A percentile compares a stretch with the other conserved stretches of the same genome.
Evolutionary conservation across 2,329 filamentous ascomycete genomes (phyloP).

Genomic region (Epichloe gansuensis): DNA sequence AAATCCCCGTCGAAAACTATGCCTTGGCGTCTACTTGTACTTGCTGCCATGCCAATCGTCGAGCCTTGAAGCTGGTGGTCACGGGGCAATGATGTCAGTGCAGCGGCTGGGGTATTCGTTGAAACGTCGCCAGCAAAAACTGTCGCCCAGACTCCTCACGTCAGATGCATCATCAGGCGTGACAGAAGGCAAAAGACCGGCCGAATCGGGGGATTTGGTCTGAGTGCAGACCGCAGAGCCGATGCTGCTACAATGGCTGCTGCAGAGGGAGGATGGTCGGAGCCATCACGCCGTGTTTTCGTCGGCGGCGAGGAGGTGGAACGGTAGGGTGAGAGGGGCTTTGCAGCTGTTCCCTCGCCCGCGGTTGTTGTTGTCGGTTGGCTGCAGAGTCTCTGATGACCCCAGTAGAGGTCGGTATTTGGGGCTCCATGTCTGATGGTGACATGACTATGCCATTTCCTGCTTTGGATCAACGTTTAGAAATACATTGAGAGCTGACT

Average conservation of each 20-base stretch:
- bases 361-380: constrained; percentile 17
- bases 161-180: constrained; percentile 46
- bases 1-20: constrained; percentile 49
- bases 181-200: constrained; percentile 47
- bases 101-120: background rate
- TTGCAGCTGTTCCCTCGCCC: constrained; percentile 13
- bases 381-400: constrained; percentile 24
- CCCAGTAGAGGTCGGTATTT: constrained; percentile 13
- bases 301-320: constrained; percentile 11
- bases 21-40: constrained; percentile 40
- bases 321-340: constrained; percentile 4
- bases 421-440: constrained; percentile 34
- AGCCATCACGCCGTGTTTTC: background rate
- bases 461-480: constrained; percentile 22
- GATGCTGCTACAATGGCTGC: constrained; percentile 16
- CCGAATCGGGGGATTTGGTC: constrained; percentile 17
- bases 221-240: constrained; percentile 23
- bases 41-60: constrained; percentile 19
- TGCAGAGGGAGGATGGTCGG: background rate
- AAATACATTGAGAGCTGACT: constrained; percentile 18
- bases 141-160: constrained; percentile 15
- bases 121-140: constrained; percentile 12
- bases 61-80: constrained; percentile 20
- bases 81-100: constrained; percentile 11
- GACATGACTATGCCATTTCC: constrained; percentile 34